Evolutionary conservation across 164 flowering plant genomes (phyloP), one percentile per base, ranked within the genome.

Genomic region (Magnolia sinica): DNA sequence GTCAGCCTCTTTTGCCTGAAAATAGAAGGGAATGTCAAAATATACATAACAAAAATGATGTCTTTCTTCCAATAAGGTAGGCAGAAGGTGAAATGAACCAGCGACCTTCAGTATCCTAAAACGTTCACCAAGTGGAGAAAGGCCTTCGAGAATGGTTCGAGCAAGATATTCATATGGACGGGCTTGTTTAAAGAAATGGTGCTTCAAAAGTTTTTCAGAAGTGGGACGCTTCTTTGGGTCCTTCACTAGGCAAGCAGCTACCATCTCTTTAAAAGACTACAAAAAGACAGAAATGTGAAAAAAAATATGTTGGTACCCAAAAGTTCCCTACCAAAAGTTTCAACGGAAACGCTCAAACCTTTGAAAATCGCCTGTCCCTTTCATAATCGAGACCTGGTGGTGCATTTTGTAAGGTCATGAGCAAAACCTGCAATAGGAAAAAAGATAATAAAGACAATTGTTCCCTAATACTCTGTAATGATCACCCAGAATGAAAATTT

Each of bases 341-440:
- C 18, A 72, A 65, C 16, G 18, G 24, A 77, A 73, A 27, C 50
- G 63, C 37, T 76, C 84, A 76, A 76, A 91, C 99, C 97, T 92
- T 96, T 27, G 99, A 91, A 82, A 96, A 96, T 79, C 84, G 85
- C 85, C 83, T 91, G 81, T 96, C 99, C 72, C 97, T 89, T 85
- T 94, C 97, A 76, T 94, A 94, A 83, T 96, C 98, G 70, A 96
- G 93, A 68, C 99, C 99, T 68, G 99, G 99, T 8, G 99, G 99
- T 59, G 99, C 99, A 86, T 94, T 96, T 84, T 96, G 99, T 76
- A 96, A 80, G 67, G 99, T 96, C 99, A 94, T 96, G 80, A 96
- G 87, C 81, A 96, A 85, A 77, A 96, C 99, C 99, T 96, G 81
- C 79, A 84, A 68, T 29, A 75, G 69, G 24, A 37, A 31, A 29